phyloP scores from a whole-genome alignment of 108 stramenopile species.

The Nannochloropsis salina region DNA sequence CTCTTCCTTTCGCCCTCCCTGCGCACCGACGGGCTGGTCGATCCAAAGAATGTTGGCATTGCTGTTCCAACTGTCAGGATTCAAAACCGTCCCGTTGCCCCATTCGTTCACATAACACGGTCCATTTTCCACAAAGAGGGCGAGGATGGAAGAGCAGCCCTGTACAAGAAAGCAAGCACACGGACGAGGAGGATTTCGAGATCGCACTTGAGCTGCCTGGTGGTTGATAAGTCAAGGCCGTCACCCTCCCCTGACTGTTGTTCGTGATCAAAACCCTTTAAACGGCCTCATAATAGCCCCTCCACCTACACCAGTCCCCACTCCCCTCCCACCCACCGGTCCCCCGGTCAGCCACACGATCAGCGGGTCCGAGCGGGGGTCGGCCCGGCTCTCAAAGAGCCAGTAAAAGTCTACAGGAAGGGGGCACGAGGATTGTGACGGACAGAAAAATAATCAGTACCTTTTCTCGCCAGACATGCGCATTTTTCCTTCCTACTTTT shows the following conservation, averaged over 20 bases:
- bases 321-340: conserved; percentile 39
- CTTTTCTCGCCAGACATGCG: too few species aligned
- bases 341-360: conserved; percentile 92
- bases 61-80: conserved; percentile 62
- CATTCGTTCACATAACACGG: not conserved
- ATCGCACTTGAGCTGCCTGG: too few species aligned
- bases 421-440: too few species aligned
- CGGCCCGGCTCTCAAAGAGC: conserved; percentile 70
- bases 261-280: too few species aligned
- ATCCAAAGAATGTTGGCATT: conserved; percentile 91
- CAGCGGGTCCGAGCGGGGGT: conserved; percentile 61
- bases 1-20: not conserved
- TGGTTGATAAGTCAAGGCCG: not conserved
- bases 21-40: conserved; percentile 75
- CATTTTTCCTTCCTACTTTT: too few species aligned
- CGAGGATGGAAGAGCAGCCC: conserved; percentile 71
- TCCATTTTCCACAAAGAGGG: conserved; percentile 88
- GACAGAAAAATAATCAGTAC: too few species aligned
- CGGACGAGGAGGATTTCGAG: not conserved
- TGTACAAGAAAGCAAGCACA: not conserved
- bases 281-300: not conserved
- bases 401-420: conserved; percentile 68
- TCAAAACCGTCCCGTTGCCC: not conserved
- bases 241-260: not conserved
- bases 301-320: not conserved